A percentile compares a stretch with the other conserved stretches of the same genome.
Evolutionary conservation across 352 stramenopile genomes (phyloP).

Genomic region (Pythium dissotocum): DNA sequence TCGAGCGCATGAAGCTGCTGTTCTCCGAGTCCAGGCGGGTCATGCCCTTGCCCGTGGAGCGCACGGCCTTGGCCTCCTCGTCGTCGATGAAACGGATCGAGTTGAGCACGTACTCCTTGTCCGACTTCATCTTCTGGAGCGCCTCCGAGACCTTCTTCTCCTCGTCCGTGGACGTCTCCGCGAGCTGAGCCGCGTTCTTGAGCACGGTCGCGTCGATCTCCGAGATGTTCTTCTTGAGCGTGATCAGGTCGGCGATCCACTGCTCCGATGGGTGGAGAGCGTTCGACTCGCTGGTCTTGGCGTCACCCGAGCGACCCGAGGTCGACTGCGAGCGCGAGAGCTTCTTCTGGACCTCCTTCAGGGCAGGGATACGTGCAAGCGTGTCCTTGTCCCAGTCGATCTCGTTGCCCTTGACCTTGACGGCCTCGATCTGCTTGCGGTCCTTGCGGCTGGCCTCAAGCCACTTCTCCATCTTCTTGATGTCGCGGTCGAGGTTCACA

Average conservation of each 20-base stretch:
- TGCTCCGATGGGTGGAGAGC: conserved; percentile 75
- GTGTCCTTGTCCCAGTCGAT: conserved; percentile 89
- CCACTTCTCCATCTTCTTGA: conserved; percentile 88
- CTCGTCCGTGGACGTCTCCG: conserved; percentile 55
- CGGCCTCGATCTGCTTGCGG: conserved; percentile 80
- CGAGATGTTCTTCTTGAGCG: conserved; percentile 85
- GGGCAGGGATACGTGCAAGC: conserved; percentile 76
- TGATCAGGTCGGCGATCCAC: conserved; percentile 87
- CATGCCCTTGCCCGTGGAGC: conserved; percentile 69
- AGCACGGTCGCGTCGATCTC: conserved; percentile 75
- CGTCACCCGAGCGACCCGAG: conserved; percentile 36
- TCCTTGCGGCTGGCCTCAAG: conserved; percentile 82
- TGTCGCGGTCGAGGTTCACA: conserved; percentile 70
- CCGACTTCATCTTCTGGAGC: conserved; percentile 85
- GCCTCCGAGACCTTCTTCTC: conserved; percentile 65
- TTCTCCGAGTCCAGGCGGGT: conserved; percentile 54
- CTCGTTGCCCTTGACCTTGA: conserved; percentile 84
- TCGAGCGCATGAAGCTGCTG: conserved; percentile 39
- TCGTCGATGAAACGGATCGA: conserved; percentile 89
- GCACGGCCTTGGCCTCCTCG: conserved; percentile 87
- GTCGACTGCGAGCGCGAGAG: conserved; percentile 54
- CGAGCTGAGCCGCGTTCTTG: conserved; percentile 56
- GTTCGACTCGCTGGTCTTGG: conserved; percentile 50
- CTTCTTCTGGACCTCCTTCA: conserved; percentile 87
- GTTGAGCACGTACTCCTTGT: conserved; percentile 90